A percentile compares a stretch with the other conserved stretches of the same genome.
phyloP scores from a whole-genome alignment of 2,329 filamentous ascomycete species.

The Lomentospora prolificans region DNA sequence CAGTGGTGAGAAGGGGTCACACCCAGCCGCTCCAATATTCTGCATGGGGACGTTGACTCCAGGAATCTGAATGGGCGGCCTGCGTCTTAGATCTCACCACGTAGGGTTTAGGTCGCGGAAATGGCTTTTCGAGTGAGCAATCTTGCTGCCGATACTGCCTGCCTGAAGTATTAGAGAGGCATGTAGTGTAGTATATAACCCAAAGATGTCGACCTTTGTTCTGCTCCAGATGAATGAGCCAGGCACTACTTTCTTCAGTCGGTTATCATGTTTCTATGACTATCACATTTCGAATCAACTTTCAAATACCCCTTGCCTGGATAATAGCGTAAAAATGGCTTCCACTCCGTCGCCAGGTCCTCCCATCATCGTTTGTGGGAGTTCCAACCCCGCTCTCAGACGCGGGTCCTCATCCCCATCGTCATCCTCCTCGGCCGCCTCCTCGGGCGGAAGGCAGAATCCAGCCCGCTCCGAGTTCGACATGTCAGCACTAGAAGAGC shows the following conservation, averaged over 20 bases:
- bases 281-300: not conserved
- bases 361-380: conserved; percentile 6
- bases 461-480: not conserved
- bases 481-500: not conserved
- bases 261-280: too few relatives aligned
- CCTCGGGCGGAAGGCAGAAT: not conserved
- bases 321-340: too few relatives aligned
- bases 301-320: not conserved
- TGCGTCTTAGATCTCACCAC: not conserved
- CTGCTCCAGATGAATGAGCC: not conserved
- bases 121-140: not conserved
- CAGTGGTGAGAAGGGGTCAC: not conserved
- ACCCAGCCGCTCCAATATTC: conserved; percentile 1
- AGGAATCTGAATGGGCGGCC: not conserved
- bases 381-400: not conserved
- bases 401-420: not conserved
- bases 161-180: not conserved
- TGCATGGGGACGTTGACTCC: not conserved
- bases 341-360: not conserved
- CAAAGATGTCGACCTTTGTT: not conserved
- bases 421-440: not conserved
- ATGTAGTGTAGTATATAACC: not conserved
- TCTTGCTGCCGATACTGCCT: not conserved
- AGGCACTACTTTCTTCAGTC: not conserved
- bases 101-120: not conserved